Percentiles rank a stretch among this genome's conserved stretches.
Conservation (phyloP, 139 green algal genomes). For the Tetraselmis striata region DNA sequence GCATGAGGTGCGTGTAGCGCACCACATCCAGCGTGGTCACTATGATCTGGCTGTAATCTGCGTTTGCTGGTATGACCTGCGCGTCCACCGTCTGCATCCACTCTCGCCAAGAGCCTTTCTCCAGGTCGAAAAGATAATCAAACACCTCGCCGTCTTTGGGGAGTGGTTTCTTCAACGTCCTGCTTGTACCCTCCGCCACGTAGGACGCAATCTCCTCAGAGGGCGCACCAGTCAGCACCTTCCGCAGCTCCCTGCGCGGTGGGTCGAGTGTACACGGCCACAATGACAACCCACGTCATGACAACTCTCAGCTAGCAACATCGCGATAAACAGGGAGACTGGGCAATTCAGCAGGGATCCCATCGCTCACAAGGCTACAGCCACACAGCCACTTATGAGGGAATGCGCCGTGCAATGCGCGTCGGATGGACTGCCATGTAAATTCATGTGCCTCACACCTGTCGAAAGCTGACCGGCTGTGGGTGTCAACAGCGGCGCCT, state of each 20-base stretch:
- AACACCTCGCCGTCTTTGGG: background rate
- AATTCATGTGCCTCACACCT: no score
- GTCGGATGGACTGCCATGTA: no score
- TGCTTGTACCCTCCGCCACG: background rate
- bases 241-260: background rate
- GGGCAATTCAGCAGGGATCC: background rate
- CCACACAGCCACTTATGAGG: background rate
- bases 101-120: constrained; percentile 34
- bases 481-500: constrained; percentile 5
- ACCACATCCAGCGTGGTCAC: constrained; percentile 57
- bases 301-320: constrained; percentile 32
- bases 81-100: constrained; percentile 43
- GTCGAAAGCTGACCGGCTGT: background rate
- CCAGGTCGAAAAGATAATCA: background rate
- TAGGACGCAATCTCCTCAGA: background rate
- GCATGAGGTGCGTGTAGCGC: constrained; percentile 47
- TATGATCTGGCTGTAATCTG: constrained; percentile 70
- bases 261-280: constrained; percentile 8
- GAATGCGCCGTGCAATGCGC: constrained; percentile 35
- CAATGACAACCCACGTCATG: constrained; percentile 46
- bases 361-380: background rate
- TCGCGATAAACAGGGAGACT: constrained; percentile 1
- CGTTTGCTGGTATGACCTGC: constrained; percentile 33
- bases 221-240: background rate
- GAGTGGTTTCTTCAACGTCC: background rate